These are phyloP conservation scores for Bipolaris sorokiniana DNA, from an alignment of 2,329 filamentous ascomycete species.

Conservation along the genomic window DNA sequence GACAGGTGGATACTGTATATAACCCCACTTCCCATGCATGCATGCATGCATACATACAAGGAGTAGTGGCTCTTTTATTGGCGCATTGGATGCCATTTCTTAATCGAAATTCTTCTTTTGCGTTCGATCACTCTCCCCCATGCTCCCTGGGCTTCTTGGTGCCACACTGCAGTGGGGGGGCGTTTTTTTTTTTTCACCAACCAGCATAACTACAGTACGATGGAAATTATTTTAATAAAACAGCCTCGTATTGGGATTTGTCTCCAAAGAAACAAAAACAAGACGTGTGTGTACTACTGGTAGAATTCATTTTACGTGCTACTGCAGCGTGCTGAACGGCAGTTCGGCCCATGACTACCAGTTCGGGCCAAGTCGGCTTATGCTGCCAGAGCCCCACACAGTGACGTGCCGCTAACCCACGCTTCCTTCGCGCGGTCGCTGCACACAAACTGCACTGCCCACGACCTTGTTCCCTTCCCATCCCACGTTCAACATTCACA, in stretches of 20 bases:
- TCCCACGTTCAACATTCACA: slow-evolving; percentile 33
- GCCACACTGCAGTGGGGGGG: background rate
- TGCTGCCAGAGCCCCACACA: slow-evolving; percentile 11
- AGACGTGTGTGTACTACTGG: background rate
- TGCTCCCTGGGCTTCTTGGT: background rate
- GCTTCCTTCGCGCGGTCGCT: slow-evolving; percentile 10
- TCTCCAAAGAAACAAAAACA: background rate
- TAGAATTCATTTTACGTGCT: background rate
- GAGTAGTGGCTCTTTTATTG: slow-evolving; percentile 5
- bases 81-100: background rate
- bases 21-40: slow-evolving; percentile 3
- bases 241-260: too few relatives aligned
- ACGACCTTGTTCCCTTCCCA: slow-evolving; percentile 13
- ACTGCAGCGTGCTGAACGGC: slow-evolving; percentile 4
- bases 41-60: slow-evolving; percentile 1
- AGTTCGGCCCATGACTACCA: slow-evolving; percentile 11
- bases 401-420: slow-evolving; percentile 17
- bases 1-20: slow-evolving; percentile 1
- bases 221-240: background rate
- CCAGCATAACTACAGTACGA: background rate
- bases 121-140: slow-evolving; percentile 4
- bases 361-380: slow-evolving; percentile 7
- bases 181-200: background rate
- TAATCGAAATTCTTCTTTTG: slow-evolving; percentile 6
- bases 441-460: slow-evolving; percentile 2